These are phyloP conservation scores for Candida buenavistaensis DNA, from an alignment of 1,139 yeast genomes.

Conservation along the genomic window DNA sequence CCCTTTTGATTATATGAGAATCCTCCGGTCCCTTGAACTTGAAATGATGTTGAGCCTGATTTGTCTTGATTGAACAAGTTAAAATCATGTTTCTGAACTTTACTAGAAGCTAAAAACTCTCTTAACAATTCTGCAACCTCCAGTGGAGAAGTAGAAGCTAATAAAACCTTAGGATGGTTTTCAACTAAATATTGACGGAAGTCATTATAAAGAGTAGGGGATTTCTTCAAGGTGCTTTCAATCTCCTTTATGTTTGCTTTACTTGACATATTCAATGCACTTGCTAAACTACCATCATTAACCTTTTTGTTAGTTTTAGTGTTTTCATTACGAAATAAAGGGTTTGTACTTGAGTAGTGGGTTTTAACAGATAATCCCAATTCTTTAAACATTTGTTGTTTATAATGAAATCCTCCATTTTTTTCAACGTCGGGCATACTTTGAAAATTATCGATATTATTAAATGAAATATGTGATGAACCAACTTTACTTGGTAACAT, in stretches of 20 bases:
- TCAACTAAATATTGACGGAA: conserved; percentile 37
- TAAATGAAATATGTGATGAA: conserved; percentile 41
- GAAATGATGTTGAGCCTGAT: conserved; percentile 2
- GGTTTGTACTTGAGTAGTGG: conserved; percentile 29
- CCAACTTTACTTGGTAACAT: conserved; percentile 47
- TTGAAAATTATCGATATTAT: conserved; percentile 43
- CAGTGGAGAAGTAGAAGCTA: conserved; percentile 14
- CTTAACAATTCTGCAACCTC: conserved; percentile 25
- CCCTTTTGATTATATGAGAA: conserved; percentile 72
- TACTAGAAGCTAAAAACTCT: conserved; percentile 26
- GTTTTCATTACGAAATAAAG: conserved; percentile 30
- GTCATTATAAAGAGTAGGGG: conserved; percentile 32
- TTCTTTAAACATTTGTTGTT: conserved; percentile 45
- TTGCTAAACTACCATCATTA: conserved; percentile 27
- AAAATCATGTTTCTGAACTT: conserved; percentile 21
- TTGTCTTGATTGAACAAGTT: conserved; percentile 20
- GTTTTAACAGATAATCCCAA: conserved; percentile 38
- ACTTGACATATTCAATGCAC: conserved; percentile 33
- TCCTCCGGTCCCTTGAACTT: conserved; percentile 69
- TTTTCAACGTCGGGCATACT: conserved; percentile 53
- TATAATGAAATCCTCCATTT: conserved; percentile 40
- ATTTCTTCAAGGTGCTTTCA: conserved; percentile 26
- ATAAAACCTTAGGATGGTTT: conserved; percentile 35
- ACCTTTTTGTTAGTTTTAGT: conserved; percentile 20
- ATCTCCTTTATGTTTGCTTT: conserved; percentile 29